Percentiles rank a stretch among this genome's conserved stretches.
phyloP scores from a whole-genome alignment of 1,284 basidiomycete genomes.

The Heterobasidion occidentale region DNA sequence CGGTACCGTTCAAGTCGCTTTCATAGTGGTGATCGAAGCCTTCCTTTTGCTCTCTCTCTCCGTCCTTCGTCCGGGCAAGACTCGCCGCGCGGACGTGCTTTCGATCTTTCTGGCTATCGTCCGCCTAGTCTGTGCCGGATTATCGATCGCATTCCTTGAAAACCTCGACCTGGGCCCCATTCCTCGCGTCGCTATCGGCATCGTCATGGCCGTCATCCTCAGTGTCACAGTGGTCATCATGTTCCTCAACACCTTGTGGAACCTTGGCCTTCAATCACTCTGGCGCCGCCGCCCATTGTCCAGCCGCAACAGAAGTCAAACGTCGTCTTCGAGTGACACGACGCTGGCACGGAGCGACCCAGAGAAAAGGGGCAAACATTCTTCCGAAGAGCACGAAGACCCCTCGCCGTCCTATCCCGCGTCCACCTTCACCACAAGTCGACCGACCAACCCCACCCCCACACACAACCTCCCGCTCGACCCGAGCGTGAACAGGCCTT shows the following conservation, averaged over 20 bases:
- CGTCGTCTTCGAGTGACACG: neutral
- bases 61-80: conserved; percentile 47
- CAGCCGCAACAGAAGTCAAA: conserved; percentile 12
- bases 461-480: conserved; percentile 4
- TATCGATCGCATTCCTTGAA: conserved; percentile 64
- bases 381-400: conserved; percentile 5
- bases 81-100: conserved; percentile 53
- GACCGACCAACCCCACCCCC: conserved; percentile 11
- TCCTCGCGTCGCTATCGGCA: conserved; percentile 67
- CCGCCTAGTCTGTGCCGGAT: conserved; percentile 53
- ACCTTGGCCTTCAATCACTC: conserved; percentile 27
- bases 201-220: conserved; percentile 54
- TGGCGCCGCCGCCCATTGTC: conserved; percentile 6
- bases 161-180: conserved; percentile 56
- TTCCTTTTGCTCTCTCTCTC: conserved; percentile 48
- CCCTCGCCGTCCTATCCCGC: neutral
- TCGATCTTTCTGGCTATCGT: conserved; percentile 55
- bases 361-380: neutral
- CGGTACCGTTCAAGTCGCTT: conserved; percentile 66
- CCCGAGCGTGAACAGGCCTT: conserved; percentile 8
- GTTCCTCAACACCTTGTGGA: conserved; percentile 49
- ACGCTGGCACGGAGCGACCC: neutral
- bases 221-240: conserved; percentile 52
- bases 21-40: conserved; percentile 64
- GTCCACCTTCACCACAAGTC: neutral